Base-by-base conservation (phyloP, 2,329 filamentous ascomycete species). In the Ampelomyces quisqualis region DNA sequence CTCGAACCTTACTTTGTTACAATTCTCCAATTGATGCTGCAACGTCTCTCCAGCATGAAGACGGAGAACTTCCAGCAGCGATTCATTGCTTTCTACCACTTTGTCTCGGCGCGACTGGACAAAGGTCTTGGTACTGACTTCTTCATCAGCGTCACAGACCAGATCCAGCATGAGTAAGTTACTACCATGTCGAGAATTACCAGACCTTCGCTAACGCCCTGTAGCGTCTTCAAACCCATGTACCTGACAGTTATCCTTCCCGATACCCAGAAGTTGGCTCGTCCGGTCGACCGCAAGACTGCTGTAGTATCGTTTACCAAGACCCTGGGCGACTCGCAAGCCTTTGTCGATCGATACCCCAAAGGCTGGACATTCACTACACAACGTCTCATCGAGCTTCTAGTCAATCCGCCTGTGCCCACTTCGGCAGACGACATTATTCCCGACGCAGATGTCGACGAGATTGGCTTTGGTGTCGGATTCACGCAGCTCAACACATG, bases 401-500 rank as follows among this genome's bases (percentile, higher is more conserved):
- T 98, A 6, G 85, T 91, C 64, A 94, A 95, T 69, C 88, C 91
- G 18, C 90, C 91, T 23, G 79, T 91, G 4, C 76, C 78, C 5
- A 72, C 75, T 11, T 80, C 84, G 1, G 73, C 78, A 23, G 84
- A 85, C 42, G 89, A 94, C 53, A 73, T 88, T 35, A 84, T 95
- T 49, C 80, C 82, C 8, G 93, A 97, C 64, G 84, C 89, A 3
- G 91, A 97, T 59, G 87, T 95, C 18, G 93, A 98, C 58, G 93
- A 98, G 65, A 83, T 96, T 53, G 85, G 88, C 19, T 98, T 98
- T 62, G 93, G 93, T 18, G 84, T 96, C 51, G 91, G 90, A 7
- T 98, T 95, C 71, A 97, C 93, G 1, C 85, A 88, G 21, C 79
- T 98, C 49, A 95, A 91, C 72, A 96, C 91, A 0, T 93, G 91